Evolutionary conservation across 2,329 filamentous ascomycete species (phyloP).

Genomic region (Trichoderma sp.): DNA sequence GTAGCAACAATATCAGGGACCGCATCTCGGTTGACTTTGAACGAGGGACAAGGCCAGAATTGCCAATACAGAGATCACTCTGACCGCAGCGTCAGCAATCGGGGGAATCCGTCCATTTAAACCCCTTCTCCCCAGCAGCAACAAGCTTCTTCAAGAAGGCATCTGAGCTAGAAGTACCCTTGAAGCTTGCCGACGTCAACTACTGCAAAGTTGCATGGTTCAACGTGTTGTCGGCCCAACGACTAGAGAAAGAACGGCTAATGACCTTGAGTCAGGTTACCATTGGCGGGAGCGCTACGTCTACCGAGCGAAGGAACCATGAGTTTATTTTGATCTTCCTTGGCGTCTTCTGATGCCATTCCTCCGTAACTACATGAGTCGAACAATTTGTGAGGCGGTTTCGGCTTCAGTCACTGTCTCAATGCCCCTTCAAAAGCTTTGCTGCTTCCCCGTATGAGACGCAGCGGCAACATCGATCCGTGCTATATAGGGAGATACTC

Average conservation of each 20-base stretch:
- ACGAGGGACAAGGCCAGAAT: not conserved
- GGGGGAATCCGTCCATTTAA: not conserved
- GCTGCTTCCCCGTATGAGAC: too few relatives aligned
- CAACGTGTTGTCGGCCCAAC: not conserved
- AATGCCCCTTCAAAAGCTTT: too few relatives aligned
- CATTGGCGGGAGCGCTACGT: not conserved
- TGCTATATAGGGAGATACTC: too few relatives aligned
- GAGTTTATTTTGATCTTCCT: slow-evolving; percentile 1
- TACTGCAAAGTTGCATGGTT: slow-evolving; percentile 2
- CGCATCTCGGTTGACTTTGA: not conserved
- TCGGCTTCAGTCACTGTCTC: too few relatives aligned
- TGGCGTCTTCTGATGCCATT: not conserved
- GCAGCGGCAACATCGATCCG: too few relatives aligned
- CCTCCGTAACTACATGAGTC: too few relatives aligned
- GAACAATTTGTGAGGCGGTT: too few relatives aligned
- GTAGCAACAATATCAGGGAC: not conserved
- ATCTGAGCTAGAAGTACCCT: not conserved
- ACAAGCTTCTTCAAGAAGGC: not conserved
- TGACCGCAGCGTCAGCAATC: not conserved
- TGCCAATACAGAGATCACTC: not conserved
- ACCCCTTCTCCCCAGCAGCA: not conserved
- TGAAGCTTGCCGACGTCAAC: not conserved
- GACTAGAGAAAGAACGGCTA: not conserved
- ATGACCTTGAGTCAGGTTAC: not conserved
- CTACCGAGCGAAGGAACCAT: not conserved